Evolutionary conservation across 768 basidiomycete species (phyloP), one percentile per base, ranked within the genome.

Genomic region (Russula virescens): DNA sequence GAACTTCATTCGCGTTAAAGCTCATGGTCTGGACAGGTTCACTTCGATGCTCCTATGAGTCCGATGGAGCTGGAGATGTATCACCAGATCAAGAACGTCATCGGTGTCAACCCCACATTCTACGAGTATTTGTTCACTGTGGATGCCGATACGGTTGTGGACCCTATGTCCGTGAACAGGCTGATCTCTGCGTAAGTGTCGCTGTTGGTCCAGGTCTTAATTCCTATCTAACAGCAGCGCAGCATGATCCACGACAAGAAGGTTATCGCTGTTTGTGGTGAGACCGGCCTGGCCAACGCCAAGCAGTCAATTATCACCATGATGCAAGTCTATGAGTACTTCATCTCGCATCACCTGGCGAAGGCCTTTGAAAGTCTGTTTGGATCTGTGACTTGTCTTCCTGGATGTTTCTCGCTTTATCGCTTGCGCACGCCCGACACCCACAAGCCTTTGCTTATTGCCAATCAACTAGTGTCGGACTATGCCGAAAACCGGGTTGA

Each of bases 271-370:
- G 91, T 91, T 61, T 98, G 96, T 68, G 97, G 97, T 66, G 97
- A 99, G 75, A 99, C 96, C 0, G 82, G 87, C 66, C 78, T 99
- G 60, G 81, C 94, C 35, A 98, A 99, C 69, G 84, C 94, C 19
- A 96, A 97, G 73, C 90, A 94, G 73, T 97, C 95, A 1, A 80
- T 95, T 70, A 88, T 95, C 66, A 97, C 94, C 10, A 97, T 97
- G 94, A 91, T 95, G 88, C 94, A 98, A 80, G 96, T 98, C 35
- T 98, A 98, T 79, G 96, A 98, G 72, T 98, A 98, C 81, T 99
- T 93, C 78, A 94, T 99, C 69, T 98, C 94, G 0, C 97, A 99
- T 76, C 94, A 98, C 75, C 87, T 99, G 81, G 93, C 97, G 54
- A 99, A 99, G 74, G 93, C 96, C 1, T 98, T 99, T 75, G 97